phyloP scores from a whole-genome alignment of 176 grass and related monocot species.

The Lolium rigidum region DNA sequence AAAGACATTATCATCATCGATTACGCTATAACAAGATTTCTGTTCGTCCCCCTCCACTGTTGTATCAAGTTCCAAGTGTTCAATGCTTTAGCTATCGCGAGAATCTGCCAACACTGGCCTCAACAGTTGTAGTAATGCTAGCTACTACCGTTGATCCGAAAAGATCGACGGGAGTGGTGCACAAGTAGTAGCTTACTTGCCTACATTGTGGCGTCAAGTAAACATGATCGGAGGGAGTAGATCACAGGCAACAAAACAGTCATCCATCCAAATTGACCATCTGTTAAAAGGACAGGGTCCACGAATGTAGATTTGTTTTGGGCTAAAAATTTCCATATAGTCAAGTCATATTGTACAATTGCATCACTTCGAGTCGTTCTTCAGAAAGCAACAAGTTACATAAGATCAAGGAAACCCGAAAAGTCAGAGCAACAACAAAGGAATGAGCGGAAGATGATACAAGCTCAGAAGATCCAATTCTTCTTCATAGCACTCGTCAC shows the following conservation, averaged over 20 bases:
- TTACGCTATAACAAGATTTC: too few species aligned
- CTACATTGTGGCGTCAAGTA: too few species aligned
- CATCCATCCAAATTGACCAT: neutral
- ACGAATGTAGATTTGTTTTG: slow-evolving; percentile 4
- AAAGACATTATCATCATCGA: too few species aligned
- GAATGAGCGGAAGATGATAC: slow-evolving; percentile 38
- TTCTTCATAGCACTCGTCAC: slow-evolving; percentile 38
- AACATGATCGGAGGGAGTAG: too few species aligned
- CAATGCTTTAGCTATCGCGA: too few species aligned
- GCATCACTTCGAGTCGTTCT: neutral
- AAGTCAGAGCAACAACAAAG: neutral
- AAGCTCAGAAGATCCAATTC: slow-evolving; percentile 51
- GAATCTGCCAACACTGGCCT: too few species aligned
- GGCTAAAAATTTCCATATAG: slow-evolving; percentile 37
- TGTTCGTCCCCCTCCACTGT: too few species aligned
- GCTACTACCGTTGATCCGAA: too few species aligned
- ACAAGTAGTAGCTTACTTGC: too few species aligned
- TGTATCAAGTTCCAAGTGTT: too few species aligned
- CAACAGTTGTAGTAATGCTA: too few species aligned
- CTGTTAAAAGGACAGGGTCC: neutral
- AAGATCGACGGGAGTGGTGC: too few species aligned
- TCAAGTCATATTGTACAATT: slow-evolving; percentile 23
- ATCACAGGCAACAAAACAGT: neutral
- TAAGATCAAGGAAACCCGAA: slow-evolving; percentile 11
- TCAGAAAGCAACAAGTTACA: neutral